Base-by-base conservation (phyloP, 2,329 filamentous ascomycete genomes). In the Alternaria sp. region DNA sequence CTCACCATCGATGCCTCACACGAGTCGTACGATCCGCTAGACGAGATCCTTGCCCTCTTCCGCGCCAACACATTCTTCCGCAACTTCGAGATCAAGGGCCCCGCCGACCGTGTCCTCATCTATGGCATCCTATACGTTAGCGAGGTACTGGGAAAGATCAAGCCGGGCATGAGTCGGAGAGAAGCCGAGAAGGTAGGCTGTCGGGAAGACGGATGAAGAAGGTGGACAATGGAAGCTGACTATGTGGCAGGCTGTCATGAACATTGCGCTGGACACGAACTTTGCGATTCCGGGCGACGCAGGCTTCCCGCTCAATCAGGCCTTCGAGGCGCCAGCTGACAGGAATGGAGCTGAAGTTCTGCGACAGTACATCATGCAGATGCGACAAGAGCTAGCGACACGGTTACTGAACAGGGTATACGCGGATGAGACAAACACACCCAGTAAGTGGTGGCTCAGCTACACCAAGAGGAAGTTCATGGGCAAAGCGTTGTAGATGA, bases 391-490 rank as follows among this genome's bases (percentile, higher is more conserved):
- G 84, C 84, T 98, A 66, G 94, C 94, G 5, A 83, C 86, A 61
- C 87, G 96, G 79, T 85, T 99, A 83, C 83, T 97, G 78, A 91
- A 92, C 56, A 88, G 94, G 72, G 90, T 99, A 69, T 99, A 97
- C 79, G 90, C 92, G 59, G 94, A 94, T 69, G 87, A 83, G 72
- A 87, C 75, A 26, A 79, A 81, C 81, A 88, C 78, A 82, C 94
- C 85, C 81, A 92, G 82, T 69, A 89, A 90, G 61, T 98, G 95
- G 93, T 99, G 96, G 96, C 83, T 99, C 80, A 98, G 96, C 86
- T 99, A 97, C 81, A 93, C 92, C 58, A 98, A 98, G 90, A 90
- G 96, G 84, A 97, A 97, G 89, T 99, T 99, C 79, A 98, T 99
- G 96, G 94, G 94, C 80, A 98, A 98, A 89, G 77, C 82, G 20